Conservation (phyloP, 257 asterid species). For the Haberlea rhodopensis region DNA sequence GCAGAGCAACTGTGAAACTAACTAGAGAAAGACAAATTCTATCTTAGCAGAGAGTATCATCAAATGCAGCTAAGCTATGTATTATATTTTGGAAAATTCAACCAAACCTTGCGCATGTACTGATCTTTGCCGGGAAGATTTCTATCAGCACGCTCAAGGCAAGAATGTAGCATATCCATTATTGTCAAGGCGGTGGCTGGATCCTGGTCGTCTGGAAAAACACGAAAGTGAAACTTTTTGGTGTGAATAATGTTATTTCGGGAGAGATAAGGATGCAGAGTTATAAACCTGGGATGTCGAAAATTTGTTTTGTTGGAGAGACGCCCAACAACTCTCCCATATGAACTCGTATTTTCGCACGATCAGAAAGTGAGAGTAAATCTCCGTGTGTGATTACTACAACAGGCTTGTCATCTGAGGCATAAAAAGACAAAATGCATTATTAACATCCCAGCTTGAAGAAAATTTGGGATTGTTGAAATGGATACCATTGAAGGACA, state of each 20-base stretch:
- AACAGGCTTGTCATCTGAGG: slow-evolving; percentile 85
- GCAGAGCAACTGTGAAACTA: slow-evolving; percentile 1
- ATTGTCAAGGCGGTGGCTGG: slow-evolving; percentile 44
- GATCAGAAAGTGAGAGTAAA: slow-evolving; percentile 58
- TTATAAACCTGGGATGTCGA: slow-evolving; percentile 73
- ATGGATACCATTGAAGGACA: slow-evolving; percentile 68
- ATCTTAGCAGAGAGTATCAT: background rate
- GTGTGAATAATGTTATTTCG: background rate
- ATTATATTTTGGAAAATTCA: slow-evolving; percentile 14
- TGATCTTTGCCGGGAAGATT: slow-evolving; percentile 44
- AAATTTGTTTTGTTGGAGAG: slow-evolving; percentile 66
- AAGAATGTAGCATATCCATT: slow-evolving; percentile 47
- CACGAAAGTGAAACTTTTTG: background rate
- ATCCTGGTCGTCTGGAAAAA: slow-evolving; percentile 51
- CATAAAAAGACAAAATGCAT: slow-evolving; percentile 2
- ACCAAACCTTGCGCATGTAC: slow-evolving; percentile 42
- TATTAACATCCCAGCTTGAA: slow-evolving; percentile 6
- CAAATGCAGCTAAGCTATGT: slow-evolving; percentile 2
- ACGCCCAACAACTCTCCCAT: slow-evolving; percentile 68
- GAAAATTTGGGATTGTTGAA: background rate
- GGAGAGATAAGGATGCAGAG: background rate
- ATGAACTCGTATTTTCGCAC: slow-evolving; percentile 50
- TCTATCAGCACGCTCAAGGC: slow-evolving; percentile 75
- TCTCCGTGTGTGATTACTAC: slow-evolving; percentile 88
- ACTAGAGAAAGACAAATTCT: background rate